Evolutionary conservation across 2,329 filamentous ascomycete genomes (phyloP).

Genomic region (Fusarium camptoceras): DNA sequence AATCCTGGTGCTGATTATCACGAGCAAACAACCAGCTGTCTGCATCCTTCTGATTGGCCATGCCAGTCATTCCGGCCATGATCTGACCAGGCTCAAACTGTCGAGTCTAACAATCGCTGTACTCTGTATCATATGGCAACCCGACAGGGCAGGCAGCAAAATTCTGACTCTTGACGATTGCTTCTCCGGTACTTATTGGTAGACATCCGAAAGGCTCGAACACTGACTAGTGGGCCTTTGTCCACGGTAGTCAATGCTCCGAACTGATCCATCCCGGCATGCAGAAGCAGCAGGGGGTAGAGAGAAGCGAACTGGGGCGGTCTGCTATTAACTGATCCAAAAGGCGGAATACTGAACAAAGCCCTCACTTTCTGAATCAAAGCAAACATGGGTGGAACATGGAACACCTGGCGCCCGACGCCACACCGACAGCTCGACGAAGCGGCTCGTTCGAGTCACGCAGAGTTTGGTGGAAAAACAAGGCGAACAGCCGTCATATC

Average conservation of each 20-base stretch:
- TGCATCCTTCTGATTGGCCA: neutral
- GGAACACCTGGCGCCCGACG: conserved; percentile 12
- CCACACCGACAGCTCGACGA: conserved; percentile 19
- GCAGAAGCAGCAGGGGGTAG: conserved; percentile 9
- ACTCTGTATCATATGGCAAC: neutral
- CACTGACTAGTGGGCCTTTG: neutral
- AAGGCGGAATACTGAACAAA: conserved; percentile 19
- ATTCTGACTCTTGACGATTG: neutral
- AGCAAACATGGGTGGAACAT: neutral
- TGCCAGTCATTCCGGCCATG: neutral
- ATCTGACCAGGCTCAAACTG: neutral
- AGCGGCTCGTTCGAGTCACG: conserved; percentile 1
- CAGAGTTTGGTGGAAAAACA: conserved; percentile 1
- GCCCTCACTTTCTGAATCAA: conserved; percentile 7
- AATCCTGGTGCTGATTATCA: conserved; percentile 10
- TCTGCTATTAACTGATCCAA: neutral
- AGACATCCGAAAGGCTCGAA: neutral
- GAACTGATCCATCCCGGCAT: neutral
- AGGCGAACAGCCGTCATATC: neutral
- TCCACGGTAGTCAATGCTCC: conserved; percentile 7
- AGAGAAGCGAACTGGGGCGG: conserved; percentile 8
- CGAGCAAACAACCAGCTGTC: neutral
- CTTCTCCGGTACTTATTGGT: conserved; percentile 1
- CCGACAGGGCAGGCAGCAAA: neutral
- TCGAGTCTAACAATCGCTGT: neutral